Evolutionary conservation across 257 asterid genomes (phyloP), one percentile per base, ranked within the genome.

Genomic region (Nemophila menziesii): DNA sequence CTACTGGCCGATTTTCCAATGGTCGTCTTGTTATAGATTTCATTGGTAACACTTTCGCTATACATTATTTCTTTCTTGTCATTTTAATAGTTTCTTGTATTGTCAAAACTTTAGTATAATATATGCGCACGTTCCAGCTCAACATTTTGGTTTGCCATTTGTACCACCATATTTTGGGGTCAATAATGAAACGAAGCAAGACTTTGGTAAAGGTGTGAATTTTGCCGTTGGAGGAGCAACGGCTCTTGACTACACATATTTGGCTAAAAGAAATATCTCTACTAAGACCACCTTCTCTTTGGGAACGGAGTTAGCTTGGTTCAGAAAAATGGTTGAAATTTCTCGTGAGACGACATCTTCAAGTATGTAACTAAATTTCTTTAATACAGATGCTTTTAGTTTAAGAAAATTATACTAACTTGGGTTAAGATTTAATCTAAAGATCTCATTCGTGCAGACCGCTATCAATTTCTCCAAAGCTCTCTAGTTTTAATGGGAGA

Each of bases 11-110:
- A 15, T 64, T 5, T 57, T 74, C 72, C 48, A 63, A 74, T 26
- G 90, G 81, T 42, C 84, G 84, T 18, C 68, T 78, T 66, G 55
- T 78, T 43, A 52, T 78, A 2, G 86, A 79, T 46, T 79, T 79
- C 44, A 59, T 79, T 18, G 84, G 85, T 74, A 62, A n/a, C n/a
- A n/a, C n/a, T n/a, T n/a, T n/a, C n/a, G 5, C 39, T 40, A 8
- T 10, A 16, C 3, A 4, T 10, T 36, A 7, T 10, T 16, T 44
- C 18, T 24, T 44, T 22, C 14, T 19, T 38, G 26, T 42, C 3
- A 29, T 52, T 0, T 37, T 41, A 27, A 42, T 0, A 14, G 33
- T 3, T 18, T 8, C 4, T 14, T 2, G 13, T 1, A 3, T 3
- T 8, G 16, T 20, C 10, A n/a, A n/a, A n/a, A n/a, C n/a, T n/a